Percentiles rank a stretch among this genome's conserved stretches.
Conservation (phyloP, 148 eudicot species). For the Rhododendron kiyosumense region DNA sequence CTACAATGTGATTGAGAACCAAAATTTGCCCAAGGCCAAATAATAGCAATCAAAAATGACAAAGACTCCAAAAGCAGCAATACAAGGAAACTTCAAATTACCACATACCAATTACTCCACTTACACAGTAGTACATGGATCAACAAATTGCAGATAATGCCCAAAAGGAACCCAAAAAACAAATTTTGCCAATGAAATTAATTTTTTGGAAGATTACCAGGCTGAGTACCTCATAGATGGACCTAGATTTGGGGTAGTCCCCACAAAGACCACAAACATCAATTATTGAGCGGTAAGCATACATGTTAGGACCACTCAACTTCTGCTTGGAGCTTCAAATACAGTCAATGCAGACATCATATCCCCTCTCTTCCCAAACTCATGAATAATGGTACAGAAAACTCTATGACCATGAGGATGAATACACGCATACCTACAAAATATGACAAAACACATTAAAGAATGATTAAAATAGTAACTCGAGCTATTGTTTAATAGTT, state of each 20-base stretch:
- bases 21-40: background rate
- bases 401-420: slow-evolving; percentile 52
- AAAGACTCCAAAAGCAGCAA: background rate
- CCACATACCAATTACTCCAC: background rate
- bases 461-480: background rate
- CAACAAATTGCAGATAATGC: background rate
- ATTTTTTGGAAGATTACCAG: slow-evolving; percentile 5
- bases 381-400: slow-evolving; percentile 63
- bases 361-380: slow-evolving; percentile 78
- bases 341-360: slow-evolving; percentile 59
- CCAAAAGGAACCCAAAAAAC: background rate
- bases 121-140: background rate
- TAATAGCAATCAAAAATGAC: background rate
- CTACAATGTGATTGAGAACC: background rate
- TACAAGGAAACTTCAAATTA: background rate
- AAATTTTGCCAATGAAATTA: background rate
- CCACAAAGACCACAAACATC: slow-evolving; percentile 91
- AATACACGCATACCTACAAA: slow-evolving; percentile 67
- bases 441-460: background rate
- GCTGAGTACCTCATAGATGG: slow-evolving; percentile 79
- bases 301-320: slow-evolving; percentile 63
- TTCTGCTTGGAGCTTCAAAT: slow-evolving; percentile 77
- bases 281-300: slow-evolving; percentile 78
- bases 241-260: slow-evolving; percentile 68
- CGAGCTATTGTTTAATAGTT: background rate